phyloP scores from a whole-genome alignment of 108 stramenopile genomes.

The Fragilariopsis cylindrus region DNA sequence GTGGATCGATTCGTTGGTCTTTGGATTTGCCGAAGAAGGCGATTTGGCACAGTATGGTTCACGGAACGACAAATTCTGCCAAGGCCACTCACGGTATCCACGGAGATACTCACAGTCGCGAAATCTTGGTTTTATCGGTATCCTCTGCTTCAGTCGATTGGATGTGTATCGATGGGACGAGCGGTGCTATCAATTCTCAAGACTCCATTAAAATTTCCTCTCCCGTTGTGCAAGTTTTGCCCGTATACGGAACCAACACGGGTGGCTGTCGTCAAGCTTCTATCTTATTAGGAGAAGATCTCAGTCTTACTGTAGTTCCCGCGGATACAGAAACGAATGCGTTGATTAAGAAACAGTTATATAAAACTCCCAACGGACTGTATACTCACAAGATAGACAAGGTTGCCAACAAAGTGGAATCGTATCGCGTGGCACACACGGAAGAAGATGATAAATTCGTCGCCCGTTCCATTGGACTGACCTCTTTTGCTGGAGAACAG shows the following conservation, averaged over 20 bases:
- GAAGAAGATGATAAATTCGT: constrained; percentile 13
- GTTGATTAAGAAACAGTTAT: constrained; percentile 40
- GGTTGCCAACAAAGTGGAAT: constrained; percentile 38
- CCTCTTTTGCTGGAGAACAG: constrained; percentile 68
- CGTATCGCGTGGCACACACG: constrained; percentile 20
- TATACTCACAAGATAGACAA: constrained; percentile 65
- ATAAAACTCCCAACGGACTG: constrained; percentile 53
- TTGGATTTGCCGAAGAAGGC: constrained; percentile 60
- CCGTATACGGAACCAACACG: constrained; percentile 51
- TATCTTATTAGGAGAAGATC: constrained; percentile 61
- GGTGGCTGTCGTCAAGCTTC: constrained; percentile 69
- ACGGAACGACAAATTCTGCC: constrained; percentile 65
- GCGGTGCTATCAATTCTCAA: constrained; percentile 56
- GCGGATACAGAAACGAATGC: constrained; percentile 35
- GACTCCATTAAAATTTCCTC: constrained; percentile 41
- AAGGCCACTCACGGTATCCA: constrained; percentile 62
- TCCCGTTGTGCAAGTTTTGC: constrained; percentile 69
- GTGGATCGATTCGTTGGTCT: constrained; percentile 56
- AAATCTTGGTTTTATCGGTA: constrained; percentile 62
- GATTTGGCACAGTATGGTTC: constrained; percentile 72
- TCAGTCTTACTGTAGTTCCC: constrained; percentile 58
- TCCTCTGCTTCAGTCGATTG: constrained; percentile 45
- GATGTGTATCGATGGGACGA: constrained; percentile 79
- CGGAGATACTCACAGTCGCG: constrained; percentile 69
- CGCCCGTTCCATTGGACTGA: constrained; percentile 47